Evolutionary conservation across 2,329 filamentous ascomycete genomes (phyloP), one percentile per base, ranked within the genome.

Genomic region (Stenocarpella maydis): DNA sequence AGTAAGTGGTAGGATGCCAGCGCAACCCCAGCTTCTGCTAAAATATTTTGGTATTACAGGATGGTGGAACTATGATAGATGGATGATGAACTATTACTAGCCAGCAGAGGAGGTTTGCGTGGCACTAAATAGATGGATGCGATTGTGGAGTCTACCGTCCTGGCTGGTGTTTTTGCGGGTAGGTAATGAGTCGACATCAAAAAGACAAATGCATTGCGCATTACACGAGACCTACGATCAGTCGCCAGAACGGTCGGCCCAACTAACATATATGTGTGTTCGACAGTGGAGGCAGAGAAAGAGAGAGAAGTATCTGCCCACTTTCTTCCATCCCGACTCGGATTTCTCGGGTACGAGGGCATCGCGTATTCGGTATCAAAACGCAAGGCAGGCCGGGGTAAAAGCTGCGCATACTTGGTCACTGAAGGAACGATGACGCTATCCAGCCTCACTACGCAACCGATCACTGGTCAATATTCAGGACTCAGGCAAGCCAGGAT

Each of bases 351-450:
- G 19, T 49, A 31, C 34, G 58, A 63, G n/a, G 58, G 43, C 58
- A 63, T 63, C 58, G 49, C 58, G 58, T 24, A 49, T 49, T 49
- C n/a, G 26, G 28, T 24, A 24, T 21, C 26, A 31, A 61, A 26
- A 31, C n/a, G n/a, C n/a, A 17, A 26, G 41, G 41, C 26, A 47
- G 10, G 24, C 58, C 34, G 41, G 58, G 41, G 58, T 47, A 37
- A n/a, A 49, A 49, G 43, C 24, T 45, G 26, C 41, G 21, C n/a
- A 14, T 49, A 37, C 41, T 24, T 63, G 41, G 54, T 21, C 6
- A n/a, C 24, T 49, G 28, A 49, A 3, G 43, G 9, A 49, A 63
- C 58, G 58, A 63, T 63, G 58, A 63, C 58, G 58, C 58, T 49
- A 49, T 63, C 43, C 21, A 28, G 41, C 24, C 10, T 28, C 17